Percentiles rank a stretch among this genome's conserved stretches.
These are phyloP conservation scores for Areca catechu DNA, from an alignment of 176 grass and related monocot genomes.

Conservation along the genomic window DNA sequence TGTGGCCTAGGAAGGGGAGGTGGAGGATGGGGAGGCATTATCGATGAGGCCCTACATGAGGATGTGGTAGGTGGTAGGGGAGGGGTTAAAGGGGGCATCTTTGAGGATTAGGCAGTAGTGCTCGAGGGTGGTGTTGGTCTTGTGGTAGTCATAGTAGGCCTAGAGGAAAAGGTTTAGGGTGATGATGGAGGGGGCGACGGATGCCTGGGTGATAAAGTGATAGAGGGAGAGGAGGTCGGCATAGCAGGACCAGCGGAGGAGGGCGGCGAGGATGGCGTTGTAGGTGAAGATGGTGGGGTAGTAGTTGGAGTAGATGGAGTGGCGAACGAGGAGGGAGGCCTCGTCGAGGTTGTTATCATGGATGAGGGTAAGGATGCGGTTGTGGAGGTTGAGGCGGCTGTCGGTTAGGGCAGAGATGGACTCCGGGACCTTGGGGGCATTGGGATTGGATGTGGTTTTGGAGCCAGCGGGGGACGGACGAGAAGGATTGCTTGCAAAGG, in stretches of 20 bases:
- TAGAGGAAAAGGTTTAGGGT: conserved; percentile 54
- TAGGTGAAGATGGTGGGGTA: conserved; percentile 68
- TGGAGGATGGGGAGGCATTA: no score
- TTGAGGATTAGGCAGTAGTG: no score
- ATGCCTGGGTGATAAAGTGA: conserved; percentile 67
- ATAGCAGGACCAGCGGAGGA: conserved; percentile 50
- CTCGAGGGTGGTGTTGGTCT: no score
- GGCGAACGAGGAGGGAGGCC: conserved; percentile 69
- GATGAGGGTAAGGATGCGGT: conserved; percentile 70
- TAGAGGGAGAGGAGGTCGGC: conserved; percentile 79
- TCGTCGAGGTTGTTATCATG: conserved; percentile 57
- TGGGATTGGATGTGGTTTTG: conserved; percentile 24
- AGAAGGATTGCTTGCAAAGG: no score
- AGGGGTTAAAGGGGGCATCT: background rate
- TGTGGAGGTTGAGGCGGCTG: conserved; percentile 51
- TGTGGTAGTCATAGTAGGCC: no score
- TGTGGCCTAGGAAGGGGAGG: no score
- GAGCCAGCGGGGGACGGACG: conserved; percentile 15
- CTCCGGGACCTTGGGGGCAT: conserved; percentile 51
- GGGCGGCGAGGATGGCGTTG: conserved; percentile 61
- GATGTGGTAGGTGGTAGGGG: conserved; percentile 63
- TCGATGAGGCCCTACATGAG: conserved; percentile 57
- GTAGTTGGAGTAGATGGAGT: conserved; percentile 94
- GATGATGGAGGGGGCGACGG: conserved; percentile 61
- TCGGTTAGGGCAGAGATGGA: conserved; percentile 54